phyloP scores from a whole-genome alignment of 371 early-diverging fungal genomes.

The Funneliformis caledonium region DNA sequence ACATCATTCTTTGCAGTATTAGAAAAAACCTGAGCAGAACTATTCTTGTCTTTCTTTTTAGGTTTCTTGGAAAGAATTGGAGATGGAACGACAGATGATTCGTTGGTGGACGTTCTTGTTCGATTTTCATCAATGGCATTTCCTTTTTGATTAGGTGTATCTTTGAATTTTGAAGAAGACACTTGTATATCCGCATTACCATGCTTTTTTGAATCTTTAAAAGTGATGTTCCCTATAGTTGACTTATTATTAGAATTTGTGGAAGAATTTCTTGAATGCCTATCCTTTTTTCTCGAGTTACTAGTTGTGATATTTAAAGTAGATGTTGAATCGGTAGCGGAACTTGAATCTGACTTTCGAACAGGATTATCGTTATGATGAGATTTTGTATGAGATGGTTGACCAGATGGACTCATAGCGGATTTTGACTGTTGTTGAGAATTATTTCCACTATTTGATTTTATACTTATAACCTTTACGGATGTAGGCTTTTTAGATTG shows the following conservation, averaged over 20 bases:
- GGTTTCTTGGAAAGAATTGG: slow-evolving; percentile 39
- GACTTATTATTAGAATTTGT: slow-evolving; percentile 6
- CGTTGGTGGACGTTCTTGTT: background rate
- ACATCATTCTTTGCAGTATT: background rate
- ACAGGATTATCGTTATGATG: background rate
- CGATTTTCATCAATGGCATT: background rate
- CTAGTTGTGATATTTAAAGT: background rate
- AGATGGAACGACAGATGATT: background rate
- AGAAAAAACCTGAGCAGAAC: background rate
- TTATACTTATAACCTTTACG: slow-evolving; percentile 25
- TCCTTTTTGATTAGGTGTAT: background rate
- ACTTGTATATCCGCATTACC: background rate
- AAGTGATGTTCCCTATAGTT: background rate
- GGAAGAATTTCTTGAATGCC: slow-evolving; percentile 6
- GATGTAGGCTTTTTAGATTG: slow-evolving; percentile 20
- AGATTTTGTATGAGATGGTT: background rate
- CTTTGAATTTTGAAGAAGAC: slow-evolving; percentile 3
- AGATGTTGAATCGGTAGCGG: background rate
- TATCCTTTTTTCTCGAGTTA: slow-evolving; percentile 8
- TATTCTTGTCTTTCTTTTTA: slow-evolving; percentile 37
- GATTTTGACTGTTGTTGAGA: background rate
- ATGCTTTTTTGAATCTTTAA: slow-evolving; percentile 14
- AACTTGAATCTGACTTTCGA: slow-evolving; percentile 6
- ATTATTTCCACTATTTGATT: slow-evolving; percentile 4
- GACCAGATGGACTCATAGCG: background rate